phyloP scores from a whole-genome alignment of 495 filamentous ascomycete genomes.

The Penicillium bialowiezense region DNA sequence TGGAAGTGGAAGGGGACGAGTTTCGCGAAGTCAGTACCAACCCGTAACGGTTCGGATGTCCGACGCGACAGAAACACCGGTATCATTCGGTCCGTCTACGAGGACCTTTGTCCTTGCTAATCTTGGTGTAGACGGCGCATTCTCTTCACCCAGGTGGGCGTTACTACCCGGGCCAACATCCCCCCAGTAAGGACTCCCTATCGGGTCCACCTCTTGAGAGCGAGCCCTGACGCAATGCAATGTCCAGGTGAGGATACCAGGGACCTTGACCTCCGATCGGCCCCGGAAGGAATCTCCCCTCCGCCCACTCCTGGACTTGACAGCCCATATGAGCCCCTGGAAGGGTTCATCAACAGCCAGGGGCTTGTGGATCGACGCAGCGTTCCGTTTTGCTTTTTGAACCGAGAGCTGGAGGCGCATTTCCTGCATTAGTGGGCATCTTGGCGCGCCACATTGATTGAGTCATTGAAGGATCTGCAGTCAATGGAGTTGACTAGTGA shows the following conservation, averaged over 20 bases:
- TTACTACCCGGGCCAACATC: slow-evolving; percentile 40
- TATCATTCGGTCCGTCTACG: slow-evolving; percentile 32
- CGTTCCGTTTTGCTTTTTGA: slow-evolving; percentile 7
- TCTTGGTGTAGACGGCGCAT: slow-evolving; percentile 36
- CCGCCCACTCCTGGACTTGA: slow-evolving; percentile 12
- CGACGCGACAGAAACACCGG: slow-evolving; percentile 38
- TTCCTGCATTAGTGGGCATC: slow-evolving; percentile 3
- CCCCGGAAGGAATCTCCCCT: slow-evolving; percentile 15
- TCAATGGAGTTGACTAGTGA: neutral
- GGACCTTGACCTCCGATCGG: slow-evolving; percentile 2
- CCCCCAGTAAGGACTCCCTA: slow-evolving; percentile 19
- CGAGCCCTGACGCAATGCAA: slow-evolving; percentile 14
- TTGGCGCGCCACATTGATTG: no score
- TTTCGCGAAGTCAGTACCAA: slow-evolving; percentile 55
- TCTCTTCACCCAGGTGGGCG: slow-evolving; percentile 51
- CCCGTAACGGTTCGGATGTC: slow-evolving; percentile 39
- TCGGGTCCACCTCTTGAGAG: slow-evolving; percentile 1
- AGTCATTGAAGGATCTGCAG: neutral
- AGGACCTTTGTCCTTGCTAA: slow-evolving; percentile 38
- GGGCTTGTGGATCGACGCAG: slow-evolving; percentile 19
- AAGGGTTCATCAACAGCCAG: slow-evolving; percentile 20
- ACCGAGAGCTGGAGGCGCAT: slow-evolving; percentile 7
- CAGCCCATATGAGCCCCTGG: slow-evolving; percentile 23
- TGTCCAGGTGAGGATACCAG: slow-evolving; percentile 3
- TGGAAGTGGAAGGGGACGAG: slow-evolving; percentile 51